Conservation (phyloP, 805 yeast species). For the Maudiozyma saulgeensis region DNA sequence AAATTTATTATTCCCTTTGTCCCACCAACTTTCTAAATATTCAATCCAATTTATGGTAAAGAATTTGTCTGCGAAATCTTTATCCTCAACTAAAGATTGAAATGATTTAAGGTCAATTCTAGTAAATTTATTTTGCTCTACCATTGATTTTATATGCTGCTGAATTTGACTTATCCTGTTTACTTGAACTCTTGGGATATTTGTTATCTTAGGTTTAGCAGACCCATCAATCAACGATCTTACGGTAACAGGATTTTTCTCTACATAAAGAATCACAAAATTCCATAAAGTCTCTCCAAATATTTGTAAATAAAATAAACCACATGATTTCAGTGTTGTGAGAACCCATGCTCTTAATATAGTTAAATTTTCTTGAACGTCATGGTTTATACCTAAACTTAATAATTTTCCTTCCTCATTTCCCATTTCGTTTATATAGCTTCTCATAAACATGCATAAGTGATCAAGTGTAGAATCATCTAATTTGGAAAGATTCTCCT, state of each 20-base stretch:
- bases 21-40: constrained; percentile 46
- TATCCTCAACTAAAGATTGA: constrained; percentile 38
- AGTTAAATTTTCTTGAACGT: constrained; percentile 46
- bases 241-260: constrained; percentile 35
- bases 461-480: constrained; percentile 51
- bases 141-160: constrained; percentile 38
- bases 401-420: constrained; percentile 52
- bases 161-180: constrained; percentile 38
- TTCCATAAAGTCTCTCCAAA: constrained; percentile 58
- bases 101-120: constrained; percentile 38
- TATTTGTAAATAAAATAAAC: constrained; percentile 47
- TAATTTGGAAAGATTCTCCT: constrained; percentile 33
- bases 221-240: constrained; percentile 49
- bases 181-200: constrained; percentile 25
- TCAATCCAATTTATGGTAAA: constrained; percentile 50
- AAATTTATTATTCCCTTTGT: constrained; percentile 46
- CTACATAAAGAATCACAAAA: constrained; percentile 45
- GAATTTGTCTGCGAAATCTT: constrained; percentile 37
- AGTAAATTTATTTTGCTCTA: constrained; percentile 40
- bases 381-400: constrained; percentile 65
- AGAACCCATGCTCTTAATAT: constrained; percentile 42
- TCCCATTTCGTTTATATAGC: constrained; percentile 51
- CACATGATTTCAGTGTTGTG: constrained; percentile 40
- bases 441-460: constrained; percentile 44
- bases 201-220: constrained; percentile 18